phyloP scores from a whole-genome alignment of 805 yeast species.

The Nakazawaea wickerhamii region DNA sequence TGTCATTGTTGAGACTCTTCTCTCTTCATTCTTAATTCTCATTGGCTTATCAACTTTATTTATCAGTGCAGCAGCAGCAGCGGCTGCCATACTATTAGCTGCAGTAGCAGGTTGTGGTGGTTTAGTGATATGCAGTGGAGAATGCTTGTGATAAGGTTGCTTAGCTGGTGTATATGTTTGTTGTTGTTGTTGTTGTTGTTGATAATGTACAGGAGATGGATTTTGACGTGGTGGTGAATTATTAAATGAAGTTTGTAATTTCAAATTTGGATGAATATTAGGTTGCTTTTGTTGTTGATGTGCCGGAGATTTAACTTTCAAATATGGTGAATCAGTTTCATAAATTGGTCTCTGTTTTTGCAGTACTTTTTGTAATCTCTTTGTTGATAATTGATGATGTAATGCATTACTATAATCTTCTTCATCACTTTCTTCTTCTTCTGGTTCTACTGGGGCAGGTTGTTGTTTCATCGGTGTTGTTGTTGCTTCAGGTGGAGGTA shows the following conservation, averaged over 20 bases:
- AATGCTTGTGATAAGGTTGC: conserved; percentile 15
- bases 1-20: conserved; percentile 59
- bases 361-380: conserved; percentile 11
- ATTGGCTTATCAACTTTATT: conserved; percentile 18
- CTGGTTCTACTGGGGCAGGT: neutral
- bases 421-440: conserved; percentile 1
- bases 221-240: conserved; percentile 14
- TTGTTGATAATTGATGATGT: conserved; percentile 11
- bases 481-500: neutral
- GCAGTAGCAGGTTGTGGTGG: conserved; percentile 16
- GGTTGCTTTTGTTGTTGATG: conserved; percentile 14
- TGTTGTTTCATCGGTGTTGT: conserved; percentile 4
- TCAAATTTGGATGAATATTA: conserved; percentile 29
- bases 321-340: conserved; percentile 12
- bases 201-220: conserved; percentile 9
- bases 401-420: neutral
- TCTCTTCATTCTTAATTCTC: conserved; percentile 32
- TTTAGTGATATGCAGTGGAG: conserved; percentile 18
- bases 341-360: conserved; percentile 12
- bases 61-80: conserved; percentile 34
- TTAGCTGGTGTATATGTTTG: conserved; percentile 14
- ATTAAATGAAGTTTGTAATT: conserved; percentile 23
- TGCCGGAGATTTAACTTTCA: conserved; percentile 13
- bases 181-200: conserved; percentile 17
- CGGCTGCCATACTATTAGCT: conserved; percentile 18